Conservation (phyloP, 2,329 filamentous ascomycete genomes). For the Mariannaea elegans region DNA sequence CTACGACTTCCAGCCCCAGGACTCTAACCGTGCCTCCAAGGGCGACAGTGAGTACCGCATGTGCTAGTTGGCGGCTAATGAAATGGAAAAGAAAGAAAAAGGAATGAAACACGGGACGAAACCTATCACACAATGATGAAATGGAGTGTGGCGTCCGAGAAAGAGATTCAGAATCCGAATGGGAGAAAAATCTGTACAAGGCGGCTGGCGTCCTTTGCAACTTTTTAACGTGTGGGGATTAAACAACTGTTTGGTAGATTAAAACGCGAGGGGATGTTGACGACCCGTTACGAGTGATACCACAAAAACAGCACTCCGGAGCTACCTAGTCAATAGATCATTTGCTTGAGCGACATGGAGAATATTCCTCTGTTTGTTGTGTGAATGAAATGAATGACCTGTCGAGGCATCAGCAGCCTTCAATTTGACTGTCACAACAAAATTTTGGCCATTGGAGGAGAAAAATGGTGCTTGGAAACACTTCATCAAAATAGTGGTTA, state of each 20-base stretch:
- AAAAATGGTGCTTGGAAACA: neutral
- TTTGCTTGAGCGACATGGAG: slow-evolving; percentile 32
- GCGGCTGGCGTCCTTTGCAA: slow-evolving; percentile 40
- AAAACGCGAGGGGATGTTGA: slow-evolving; percentile 37
- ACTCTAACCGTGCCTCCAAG: slow-evolving; percentile 72
- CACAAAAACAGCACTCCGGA: slow-evolving; percentile 41
- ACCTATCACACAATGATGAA: neutral
- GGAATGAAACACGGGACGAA: neutral
- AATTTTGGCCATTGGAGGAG: too few relatives aligned
- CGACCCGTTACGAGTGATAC: slow-evolving; percentile 41
- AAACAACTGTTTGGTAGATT: slow-evolving; percentile 33
- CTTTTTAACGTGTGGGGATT: slow-evolving; percentile 24
- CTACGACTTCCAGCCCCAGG: slow-evolving; percentile 82
- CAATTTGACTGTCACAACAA: neutral
- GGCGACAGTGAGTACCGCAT: slow-evolving; percentile 84
- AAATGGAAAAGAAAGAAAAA: slow-evolving; percentile 26
- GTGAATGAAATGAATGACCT: too few relatives aligned
- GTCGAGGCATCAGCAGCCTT: too few relatives aligned
- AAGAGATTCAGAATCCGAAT: slow-evolving; percentile 28
- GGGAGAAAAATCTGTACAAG: slow-evolving; percentile 30
- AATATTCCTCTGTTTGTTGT: neutral
- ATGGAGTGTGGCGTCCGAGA: slow-evolving; percentile 13
- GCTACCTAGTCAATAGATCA: slow-evolving; percentile 40
- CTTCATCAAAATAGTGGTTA: slow-evolving; percentile 23
- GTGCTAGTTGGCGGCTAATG: slow-evolving; percentile 58